These are phyloP conservation scores for Phytophthora sp. DNA, from an alignment of 352 stramenopile genomes.

Conservation along the genomic window DNA sequence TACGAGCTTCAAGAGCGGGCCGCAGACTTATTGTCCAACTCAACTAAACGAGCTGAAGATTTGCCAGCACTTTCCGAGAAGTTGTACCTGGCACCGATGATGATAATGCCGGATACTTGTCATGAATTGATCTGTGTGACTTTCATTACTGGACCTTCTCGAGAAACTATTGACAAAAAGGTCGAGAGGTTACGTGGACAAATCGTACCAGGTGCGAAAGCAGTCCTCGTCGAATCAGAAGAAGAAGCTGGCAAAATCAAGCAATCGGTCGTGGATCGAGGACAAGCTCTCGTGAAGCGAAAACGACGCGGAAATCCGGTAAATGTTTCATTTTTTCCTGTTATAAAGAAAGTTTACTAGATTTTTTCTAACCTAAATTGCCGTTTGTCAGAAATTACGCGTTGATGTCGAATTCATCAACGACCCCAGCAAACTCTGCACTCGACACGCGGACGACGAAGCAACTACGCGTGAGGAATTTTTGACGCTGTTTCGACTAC, in stretches of 20 bases:
- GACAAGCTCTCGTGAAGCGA: slow-evolving; percentile 1
- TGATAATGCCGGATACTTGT: slow-evolving; percentile 4
- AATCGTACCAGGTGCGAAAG: slow-evolving; percentile 6
- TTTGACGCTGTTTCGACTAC: slow-evolving; percentile 8
- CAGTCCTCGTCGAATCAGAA: slow-evolving; percentile 19
- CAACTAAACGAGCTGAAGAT: neutral
- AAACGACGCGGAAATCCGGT: slow-evolving; percentile 13
- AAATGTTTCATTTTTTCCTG: neutral
- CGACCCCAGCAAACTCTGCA: slow-evolving; percentile 18
- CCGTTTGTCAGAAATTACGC: slow-evolving; percentile 10
- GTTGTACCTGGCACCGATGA: slow-evolving; percentile 17
- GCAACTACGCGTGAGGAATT: slow-evolving; percentile 19
- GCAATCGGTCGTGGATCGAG: slow-evolving; percentile 14
- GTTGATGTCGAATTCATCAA: slow-evolving; percentile 23
- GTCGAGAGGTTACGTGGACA: slow-evolving; percentile 9
- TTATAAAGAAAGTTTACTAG: neutral
- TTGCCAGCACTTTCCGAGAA: slow-evolving; percentile 1
- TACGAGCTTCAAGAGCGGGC: slow-evolving; percentile 7
- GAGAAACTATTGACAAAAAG: slow-evolving; percentile 17
- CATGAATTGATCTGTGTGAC: slow-evolving; percentile 17
- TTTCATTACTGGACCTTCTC: slow-evolving; percentile 15
- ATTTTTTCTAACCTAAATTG: neutral
- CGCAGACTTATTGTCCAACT: neutral
- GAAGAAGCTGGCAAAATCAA: slow-evolving; percentile 14
- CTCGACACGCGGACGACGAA: slow-evolving; percentile 18